These are phyloP conservation scores for Pichia phayaonensis DNA, from an alignment of 805 yeast species.

Conservation along the genomic window DNA sequence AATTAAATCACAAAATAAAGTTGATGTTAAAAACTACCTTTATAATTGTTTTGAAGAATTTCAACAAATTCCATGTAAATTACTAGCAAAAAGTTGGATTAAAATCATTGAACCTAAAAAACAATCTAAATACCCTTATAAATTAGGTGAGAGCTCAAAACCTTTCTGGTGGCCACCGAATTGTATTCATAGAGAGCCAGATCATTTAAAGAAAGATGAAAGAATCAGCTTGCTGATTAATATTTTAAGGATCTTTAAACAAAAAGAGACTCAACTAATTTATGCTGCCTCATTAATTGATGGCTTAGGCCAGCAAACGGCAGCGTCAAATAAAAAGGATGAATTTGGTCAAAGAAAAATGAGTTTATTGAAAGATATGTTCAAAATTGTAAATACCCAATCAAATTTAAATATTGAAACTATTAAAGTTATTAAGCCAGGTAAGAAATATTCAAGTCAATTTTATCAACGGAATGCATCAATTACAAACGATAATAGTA, in stretches of 20 bases:
- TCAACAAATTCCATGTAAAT: conserved; percentile 51
- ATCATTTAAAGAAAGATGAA: conserved; percentile 55
- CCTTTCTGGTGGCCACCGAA: conserved; percentile 69
- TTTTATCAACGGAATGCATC: conserved; percentile 11
- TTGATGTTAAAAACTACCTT: conserved; percentile 19
- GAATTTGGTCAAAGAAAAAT: conserved; percentile 19
- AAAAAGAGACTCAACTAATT: conserved; percentile 16
- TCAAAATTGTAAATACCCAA: conserved; percentile 14
- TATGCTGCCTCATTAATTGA: conserved; percentile 19
- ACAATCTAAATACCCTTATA: conserved; percentile 58
- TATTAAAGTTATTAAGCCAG: conserved; percentile 24
- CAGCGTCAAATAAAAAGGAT: conserved; percentile 12
- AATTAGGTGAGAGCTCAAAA: conserved; percentile 36
- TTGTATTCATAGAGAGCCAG: conserved; percentile 64
- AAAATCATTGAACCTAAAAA: conserved; percentile 57
- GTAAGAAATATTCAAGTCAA: conserved; percentile 25
- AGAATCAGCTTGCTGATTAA: conserved; percentile 42
- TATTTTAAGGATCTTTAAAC: conserved; percentile 27
- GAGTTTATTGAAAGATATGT: conserved; percentile 20
- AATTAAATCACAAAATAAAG: conserved; percentile 15
- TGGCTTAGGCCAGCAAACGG: conserved; percentile 14
- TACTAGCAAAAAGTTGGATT: conserved; percentile 62
- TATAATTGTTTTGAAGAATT: conserved; percentile 30
- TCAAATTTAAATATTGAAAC: neutral
- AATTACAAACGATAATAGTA: neutral